These are phyloP conservation scores for Puccinellia tenuiflora DNA, from an alignment of 176 grass and related monocot genomes.

Conservation along the genomic window DNA sequence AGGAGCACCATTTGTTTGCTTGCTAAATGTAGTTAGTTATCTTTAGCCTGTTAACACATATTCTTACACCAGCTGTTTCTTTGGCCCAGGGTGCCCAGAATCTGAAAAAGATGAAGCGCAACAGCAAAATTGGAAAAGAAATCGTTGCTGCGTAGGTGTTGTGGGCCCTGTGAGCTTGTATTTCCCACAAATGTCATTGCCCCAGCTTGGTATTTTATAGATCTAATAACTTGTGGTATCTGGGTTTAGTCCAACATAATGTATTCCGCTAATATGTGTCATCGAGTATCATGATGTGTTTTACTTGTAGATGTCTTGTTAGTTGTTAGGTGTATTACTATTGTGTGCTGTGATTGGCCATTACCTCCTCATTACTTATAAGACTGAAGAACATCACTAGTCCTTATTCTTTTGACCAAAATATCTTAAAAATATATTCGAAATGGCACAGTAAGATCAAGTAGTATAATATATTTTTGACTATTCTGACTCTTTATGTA, in stretches of 20 bases:
- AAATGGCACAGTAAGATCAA: slow-evolving; percentile 7
- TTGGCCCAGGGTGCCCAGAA: slow-evolving; percentile 77
- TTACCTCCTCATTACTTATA: neutral
- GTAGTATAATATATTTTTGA: neutral
- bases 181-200: neutral
- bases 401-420: neutral
- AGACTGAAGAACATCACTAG: neutral
- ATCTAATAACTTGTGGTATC: neutral
- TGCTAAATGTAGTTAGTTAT: slow-evolving; percentile 11
- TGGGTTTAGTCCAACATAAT: neutral
- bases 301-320: neutral
- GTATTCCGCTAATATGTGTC: neutral
- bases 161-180: neutral
- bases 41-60: neutral
- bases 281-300: neutral
- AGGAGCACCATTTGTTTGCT: neutral
- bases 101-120: slow-evolving; percentile 96
- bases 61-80: slow-evolving; percentile 20
- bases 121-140: slow-evolving; percentile 97
- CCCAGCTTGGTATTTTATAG: neutral
- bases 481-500: neutral
- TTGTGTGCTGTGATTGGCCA: neutral
- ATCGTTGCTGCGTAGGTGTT: slow-evolving; percentile 78
- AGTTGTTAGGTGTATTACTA: neutral
- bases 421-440: neutral